phyloP scores from a whole-genome alignment of 106 monocot genomes.

The Iris macrosiphon region DNA sequence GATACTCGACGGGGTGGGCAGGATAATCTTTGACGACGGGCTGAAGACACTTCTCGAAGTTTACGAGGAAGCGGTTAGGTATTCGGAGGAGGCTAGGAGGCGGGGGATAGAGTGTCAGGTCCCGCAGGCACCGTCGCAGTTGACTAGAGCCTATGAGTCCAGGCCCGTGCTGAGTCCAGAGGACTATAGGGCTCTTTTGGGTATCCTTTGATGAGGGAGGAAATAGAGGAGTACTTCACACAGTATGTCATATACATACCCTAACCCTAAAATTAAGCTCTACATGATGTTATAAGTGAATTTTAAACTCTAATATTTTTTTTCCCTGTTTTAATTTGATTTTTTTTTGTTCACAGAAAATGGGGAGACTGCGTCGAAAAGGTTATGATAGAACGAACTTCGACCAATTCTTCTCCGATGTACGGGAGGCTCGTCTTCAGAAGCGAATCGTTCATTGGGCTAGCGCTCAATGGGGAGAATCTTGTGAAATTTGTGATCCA shows the following conservation, averaged over 20 bases:
- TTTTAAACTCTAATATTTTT: no score
- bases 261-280: no score
- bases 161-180: neutral
- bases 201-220: constrained; percentile 8
- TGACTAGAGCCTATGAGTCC: constrained; percentile 9
- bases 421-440: constrained; percentile 44
- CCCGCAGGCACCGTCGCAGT: neutral
- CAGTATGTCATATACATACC: constrained; percentile 34
- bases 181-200: constrained; percentile 25
- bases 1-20: constrained; percentile 38
- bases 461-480: constrained; percentile 28
- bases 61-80: constrained; percentile 3
- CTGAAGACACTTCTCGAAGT: constrained; percentile 14
- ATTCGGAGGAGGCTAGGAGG: constrained; percentile 1
- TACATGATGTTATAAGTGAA: no score
- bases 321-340: no score
- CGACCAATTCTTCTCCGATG: constrained; percentile 15
- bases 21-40: constrained; percentile 41
- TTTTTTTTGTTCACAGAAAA: constrained; percentile 13
- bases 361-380: constrained; percentile 46
- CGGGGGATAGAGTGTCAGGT: no score
- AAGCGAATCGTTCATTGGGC: constrained; percentile 25
- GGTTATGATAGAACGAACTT: constrained; percentile 41
- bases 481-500: constrained; percentile 26
- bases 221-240: constrained; percentile 36